A percentile compares a stretch with the other conserved stretches of the same genome.
These are phyloP conservation scores for Digitaria exilis DNA, from an alignment of 202 grass and related monocot genomes.

Conservation along the genomic window DNA sequence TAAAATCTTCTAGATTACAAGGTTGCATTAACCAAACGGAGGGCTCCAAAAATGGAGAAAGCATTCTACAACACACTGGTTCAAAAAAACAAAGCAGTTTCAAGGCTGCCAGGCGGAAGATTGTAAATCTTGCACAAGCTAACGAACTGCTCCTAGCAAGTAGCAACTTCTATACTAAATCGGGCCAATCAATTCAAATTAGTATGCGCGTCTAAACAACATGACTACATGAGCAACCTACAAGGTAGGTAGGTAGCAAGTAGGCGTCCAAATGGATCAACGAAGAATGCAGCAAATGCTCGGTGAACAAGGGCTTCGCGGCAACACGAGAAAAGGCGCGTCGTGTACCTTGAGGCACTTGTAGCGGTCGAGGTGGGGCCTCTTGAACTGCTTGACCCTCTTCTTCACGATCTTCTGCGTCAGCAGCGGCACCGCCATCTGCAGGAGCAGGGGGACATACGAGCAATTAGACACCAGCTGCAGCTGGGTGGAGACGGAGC, in stretches of 20 bases:
- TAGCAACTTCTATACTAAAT: neutral
- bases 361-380: conserved; percentile 78
- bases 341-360: conserved; percentile 68
- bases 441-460: neutral
- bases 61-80: neutral
- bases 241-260: too few relatives aligned
- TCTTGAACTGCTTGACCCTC: conserved; percentile 87
- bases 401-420: conserved; percentile 87
- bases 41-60: neutral
- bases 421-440: conserved; percentile 67
- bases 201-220: neutral
- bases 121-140: neutral
- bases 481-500: neutral
- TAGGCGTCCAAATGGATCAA: too few relatives aligned
- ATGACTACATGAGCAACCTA: neutral
- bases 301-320: too few relatives aligned
- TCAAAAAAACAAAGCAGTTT: neutral
- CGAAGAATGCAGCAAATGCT: neutral
- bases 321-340: neutral
- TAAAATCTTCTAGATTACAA: neutral
- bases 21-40: neutral
- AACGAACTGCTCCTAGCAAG: neutral
- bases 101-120: neutral
- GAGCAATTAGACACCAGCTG: neutral
- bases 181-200: neutral